phyloP scores from a whole-genome alignment of 2,329 filamentous ascomycete genomes.

The Penicillium sp. region DNA sequence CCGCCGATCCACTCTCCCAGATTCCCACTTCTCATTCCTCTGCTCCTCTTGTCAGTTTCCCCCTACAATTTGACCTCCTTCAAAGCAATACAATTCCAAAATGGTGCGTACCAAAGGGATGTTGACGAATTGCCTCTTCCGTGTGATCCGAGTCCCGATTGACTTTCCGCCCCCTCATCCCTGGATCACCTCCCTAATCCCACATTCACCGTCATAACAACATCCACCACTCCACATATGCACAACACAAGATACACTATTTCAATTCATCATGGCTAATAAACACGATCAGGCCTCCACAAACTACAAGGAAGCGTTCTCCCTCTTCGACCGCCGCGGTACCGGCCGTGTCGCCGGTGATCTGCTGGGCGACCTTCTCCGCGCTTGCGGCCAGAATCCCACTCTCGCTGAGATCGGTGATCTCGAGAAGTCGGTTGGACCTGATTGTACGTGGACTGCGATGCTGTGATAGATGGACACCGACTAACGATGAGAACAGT shows the following conservation, averaged over 20 bases:
- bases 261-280: constrained; percentile 19
- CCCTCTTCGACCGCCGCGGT: constrained; percentile 98
- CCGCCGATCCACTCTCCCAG: constrained; percentile 15
- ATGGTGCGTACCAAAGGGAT: constrained; percentile 14
- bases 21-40: constrained; percentile 5
- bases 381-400: constrained; percentile 97
- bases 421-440: constrained; percentile 83
- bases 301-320: constrained; percentile 99
- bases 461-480: neutral
- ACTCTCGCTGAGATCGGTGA: constrained; percentile 91
- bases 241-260: constrained; percentile 1
- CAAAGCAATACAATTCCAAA: constrained; percentile 3
- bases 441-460: constrained; percentile 73
- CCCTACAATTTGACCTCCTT: neutral
- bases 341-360: constrained; percentile 87
- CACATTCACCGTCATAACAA: neutral
- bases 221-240: constrained; percentile 1
- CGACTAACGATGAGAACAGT: constrained; percentile 55
- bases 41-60: neutral
- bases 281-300: constrained; percentile 64
- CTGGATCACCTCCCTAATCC: neutral
- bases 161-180: constrained; percentile 5
- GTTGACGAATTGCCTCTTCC: constrained; percentile 15
- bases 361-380: constrained; percentile 86
- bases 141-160: neutral